A percentile compares a stretch with the other conserved stretches of the same genome.
phyloP scores from a whole-genome alignment of 805 yeast species.

The Ogataea nitratoaversa region DNA sequence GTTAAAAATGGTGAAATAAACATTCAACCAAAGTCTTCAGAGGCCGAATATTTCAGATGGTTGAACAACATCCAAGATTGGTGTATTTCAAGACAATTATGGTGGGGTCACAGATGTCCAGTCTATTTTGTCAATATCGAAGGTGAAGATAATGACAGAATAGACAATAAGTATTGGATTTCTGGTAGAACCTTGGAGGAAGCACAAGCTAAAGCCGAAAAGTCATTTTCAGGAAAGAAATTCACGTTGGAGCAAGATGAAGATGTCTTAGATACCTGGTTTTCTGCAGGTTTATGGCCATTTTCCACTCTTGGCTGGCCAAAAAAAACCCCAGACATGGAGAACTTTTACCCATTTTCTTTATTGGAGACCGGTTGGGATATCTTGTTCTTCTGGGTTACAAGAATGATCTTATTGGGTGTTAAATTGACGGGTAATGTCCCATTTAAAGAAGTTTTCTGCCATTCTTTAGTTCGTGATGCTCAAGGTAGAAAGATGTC shows the following conservation, averaged over 20 bases:
- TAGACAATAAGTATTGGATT: constrained; percentile 77
- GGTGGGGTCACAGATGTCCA: constrained; percentile 99
- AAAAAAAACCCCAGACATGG: constrained; percentile 63
- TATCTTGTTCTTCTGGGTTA: constrained; percentile 97
- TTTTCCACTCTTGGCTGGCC: constrained; percentile 98
- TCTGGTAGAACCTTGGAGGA: constrained; percentile 82
- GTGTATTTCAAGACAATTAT: constrained; percentile 92
- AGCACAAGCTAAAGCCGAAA: constrained; percentile 76
- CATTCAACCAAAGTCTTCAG: constrained; percentile 84
- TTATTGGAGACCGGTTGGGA: constrained; percentile 99
- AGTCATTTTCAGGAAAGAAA: constrained; percentile 63
- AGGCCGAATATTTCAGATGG: constrained; percentile 94
- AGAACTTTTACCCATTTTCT: constrained; percentile 81
- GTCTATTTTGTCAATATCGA: constrained; percentile 83
- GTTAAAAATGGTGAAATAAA: constrained; percentile 77
- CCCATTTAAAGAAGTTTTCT: constrained; percentile 95
- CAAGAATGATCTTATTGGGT: constrained; percentile 92
- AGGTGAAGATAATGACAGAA: constrained; percentile 60
- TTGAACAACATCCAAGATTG: constrained; percentile 94
- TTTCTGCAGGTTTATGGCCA: constrained; percentile 98
- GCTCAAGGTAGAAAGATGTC: constrained; percentile 99
- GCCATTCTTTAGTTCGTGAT: constrained; percentile 97
- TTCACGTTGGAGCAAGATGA: constrained; percentile 90
- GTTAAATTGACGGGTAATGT: constrained; percentile 83
- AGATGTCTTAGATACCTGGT: constrained; percentile 98